Evolutionary conservation across 768 basidiomycete genomes (phyloP).

Genomic region (Auriscalpium vulgare): DNA sequence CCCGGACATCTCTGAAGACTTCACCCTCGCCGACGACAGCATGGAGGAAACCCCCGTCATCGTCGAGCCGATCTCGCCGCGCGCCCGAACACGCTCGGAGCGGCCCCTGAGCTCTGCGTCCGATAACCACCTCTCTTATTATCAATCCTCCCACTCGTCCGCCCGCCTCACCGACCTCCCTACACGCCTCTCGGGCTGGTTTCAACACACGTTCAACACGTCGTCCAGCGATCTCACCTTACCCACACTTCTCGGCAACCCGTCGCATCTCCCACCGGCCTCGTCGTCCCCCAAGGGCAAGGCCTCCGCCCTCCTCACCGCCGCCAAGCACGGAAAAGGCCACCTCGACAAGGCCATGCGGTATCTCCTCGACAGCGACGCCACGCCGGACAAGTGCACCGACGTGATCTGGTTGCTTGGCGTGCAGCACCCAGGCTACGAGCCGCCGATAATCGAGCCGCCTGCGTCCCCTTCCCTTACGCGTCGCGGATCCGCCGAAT

Average conservation of each 20-base stretch:
- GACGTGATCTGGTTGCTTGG: constrained; percentile 91
- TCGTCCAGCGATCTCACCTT: constrained; percentile 69
- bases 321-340: constrained; percentile 66
- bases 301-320: constrained; percentile 48
- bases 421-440: constrained; percentile 71
- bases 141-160: constrained; percentile 36
- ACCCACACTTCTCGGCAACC: constrained; percentile 45
- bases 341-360: constrained; percentile 79
- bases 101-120: constrained; percentile 42
- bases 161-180: constrained; percentile 61
- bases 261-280: constrained; percentile 22
- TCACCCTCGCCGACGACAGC: constrained; percentile 27
- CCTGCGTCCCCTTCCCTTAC: constrained; percentile 10
- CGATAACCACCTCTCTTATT: constrained; percentile 38
- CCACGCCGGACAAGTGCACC: constrained; percentile 70
- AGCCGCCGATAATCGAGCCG: constrained; percentile 28
- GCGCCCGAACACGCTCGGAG: constrained; percentile 47
- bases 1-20: constrained; percentile 21
- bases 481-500: constrained; percentile 34
- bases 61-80: constrained; percentile 52
- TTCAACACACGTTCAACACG: constrained; percentile 67
- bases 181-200: constrained; percentile 72
- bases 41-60: constrained; percentile 54
- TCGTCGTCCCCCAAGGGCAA: constrained; percentile 37
- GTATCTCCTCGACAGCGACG: constrained; percentile 87